Evolutionary conservation across 1,139 yeast genomes (phyloP), one percentile per base, ranked within the genome.

Genomic region (Yamadazyma atlantica): DNA sequence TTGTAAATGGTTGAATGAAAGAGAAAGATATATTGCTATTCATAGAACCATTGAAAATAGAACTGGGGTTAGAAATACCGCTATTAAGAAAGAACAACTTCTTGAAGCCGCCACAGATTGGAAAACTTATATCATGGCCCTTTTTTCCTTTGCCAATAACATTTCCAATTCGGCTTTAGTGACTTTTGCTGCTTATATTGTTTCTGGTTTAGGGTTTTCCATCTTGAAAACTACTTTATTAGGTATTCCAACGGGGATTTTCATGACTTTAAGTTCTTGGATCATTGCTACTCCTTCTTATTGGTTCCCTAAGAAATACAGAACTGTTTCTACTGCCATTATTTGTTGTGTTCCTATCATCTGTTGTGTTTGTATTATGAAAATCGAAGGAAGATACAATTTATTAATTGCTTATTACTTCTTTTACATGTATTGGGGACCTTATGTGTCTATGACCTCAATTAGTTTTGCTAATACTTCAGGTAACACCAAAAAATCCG

Each of bases 231-330:
- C 81, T 1, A 73, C 79, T 1, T 54, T 77, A 26, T 78, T 77
- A 4, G 67, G 80, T 4, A 78, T 75, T 35, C 80, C 78, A 1
- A 64, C 73, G 29, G 72, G 75, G 34, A 73, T 77, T 0, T 73
- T 48, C 29, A 44, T 48, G 50, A 42, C 50, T 15, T 13, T 28
- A 4, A 32, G 40, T 18, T 36, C 44, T 2, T 44, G 46, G 47
- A 33, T 45, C 7, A 41, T 48, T 37, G 42, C 50, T 11, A 14
- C 39, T 8, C 40, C 48, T 9, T 39, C 51, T 39, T 40, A 51
- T 44, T 35, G 45, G 40, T 41, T 39, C 42, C 40, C 51, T 38
- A 28, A 46, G 45, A 42, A 43, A 38, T 48, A 31, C 23, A 48
- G 50, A 44, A 46, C 51, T 10, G 43, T 43, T 3, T 14, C 42